A percentile compares a stretch with the other conserved stretches of the same genome.
phyloP scores from a whole-genome alignment of 176 grass and related monocot genomes.

The Juncus effusus region DNA sequence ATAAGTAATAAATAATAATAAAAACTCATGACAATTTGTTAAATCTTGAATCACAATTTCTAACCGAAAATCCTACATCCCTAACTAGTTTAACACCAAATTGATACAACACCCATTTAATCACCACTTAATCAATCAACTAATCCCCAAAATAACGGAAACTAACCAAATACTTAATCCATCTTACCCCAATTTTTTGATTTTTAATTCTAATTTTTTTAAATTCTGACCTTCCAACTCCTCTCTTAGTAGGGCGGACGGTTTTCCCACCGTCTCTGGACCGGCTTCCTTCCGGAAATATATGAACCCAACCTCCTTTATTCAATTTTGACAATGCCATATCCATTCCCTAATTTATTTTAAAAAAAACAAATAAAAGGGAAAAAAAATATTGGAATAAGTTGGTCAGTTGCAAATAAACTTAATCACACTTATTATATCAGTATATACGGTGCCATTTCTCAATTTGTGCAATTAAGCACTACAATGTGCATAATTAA shows the following conservation, averaged over 20 bases:
- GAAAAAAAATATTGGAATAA: slow-evolving; percentile 3
- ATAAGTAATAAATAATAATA: no score
- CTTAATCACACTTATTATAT: not conserved
- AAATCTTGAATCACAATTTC: no score
- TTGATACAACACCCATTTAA: no score
- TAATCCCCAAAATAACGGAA: no score
- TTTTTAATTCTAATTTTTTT: not conserved
- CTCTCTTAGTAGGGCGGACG: slow-evolving; percentile 80
- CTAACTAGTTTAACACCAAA: no score
- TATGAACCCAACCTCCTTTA: slow-evolving; percentile 97
- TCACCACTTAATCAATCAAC: no score
- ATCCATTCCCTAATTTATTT: slow-evolving; percentile 73
- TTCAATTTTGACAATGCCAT: slow-evolving; percentile 86
- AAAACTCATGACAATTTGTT: no score
- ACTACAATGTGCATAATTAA: no score
- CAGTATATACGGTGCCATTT: no score
- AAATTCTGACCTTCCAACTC: slow-evolving; percentile 70
- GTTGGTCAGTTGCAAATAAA: not conserved
- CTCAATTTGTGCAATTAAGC: no score
- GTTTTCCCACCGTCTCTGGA: slow-evolving; percentile 91
- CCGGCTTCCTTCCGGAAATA: slow-evolving; percentile 96
- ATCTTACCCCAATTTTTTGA: not conserved
- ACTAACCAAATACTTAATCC: no score
- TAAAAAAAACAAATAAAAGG: not conserved
- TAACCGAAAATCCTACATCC: no score